A percentile compares a stretch with the other conserved stretches of the same genome.
These are phyloP conservation scores for Aspergillus arachidicola DNA, from an alignment of 2,329 filamentous ascomycete genomes.

Conservation along the genomic window DNA sequence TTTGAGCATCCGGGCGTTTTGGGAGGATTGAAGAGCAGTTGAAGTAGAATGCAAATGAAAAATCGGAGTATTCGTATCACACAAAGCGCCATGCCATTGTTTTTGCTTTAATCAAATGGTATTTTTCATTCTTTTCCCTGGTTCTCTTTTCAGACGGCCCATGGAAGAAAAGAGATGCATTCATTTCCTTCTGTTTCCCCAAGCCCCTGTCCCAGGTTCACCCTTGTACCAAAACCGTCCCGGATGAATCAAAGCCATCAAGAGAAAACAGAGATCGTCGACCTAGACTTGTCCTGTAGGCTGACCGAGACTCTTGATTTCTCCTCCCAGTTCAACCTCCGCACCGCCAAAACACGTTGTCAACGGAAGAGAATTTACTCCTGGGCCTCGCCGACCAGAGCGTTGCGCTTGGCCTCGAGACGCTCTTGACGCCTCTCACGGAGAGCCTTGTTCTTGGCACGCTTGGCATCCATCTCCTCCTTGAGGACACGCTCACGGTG, in stretches of 20 bases:
- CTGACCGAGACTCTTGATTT: constrained; percentile 32
- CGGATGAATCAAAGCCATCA: constrained; percentile 23
- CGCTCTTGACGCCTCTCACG: constrained; percentile 98
- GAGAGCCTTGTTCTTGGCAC: constrained; percentile 99
- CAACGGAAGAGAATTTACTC: constrained; percentile 42
- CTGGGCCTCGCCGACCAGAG: constrained; percentile 72
- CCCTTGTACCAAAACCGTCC: constrained; percentile 16
- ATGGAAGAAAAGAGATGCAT: constrained; percentile 6
- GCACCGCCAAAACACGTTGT: constrained; percentile 39
- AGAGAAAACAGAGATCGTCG: constrained; percentile 30
- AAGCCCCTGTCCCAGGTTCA: constrained; percentile 18
- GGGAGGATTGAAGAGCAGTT: constrained; percentile 6
- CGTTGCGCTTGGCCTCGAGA: constrained; percentile 85
- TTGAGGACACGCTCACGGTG: constrained; percentile 91
- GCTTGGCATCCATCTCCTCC: constrained; percentile 99
- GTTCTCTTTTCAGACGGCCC: constrained; percentile 16
- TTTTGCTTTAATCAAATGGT: constrained; percentile 27
- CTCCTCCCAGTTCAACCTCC: constrained; percentile 39
- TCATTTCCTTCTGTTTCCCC: constrained; percentile 10
- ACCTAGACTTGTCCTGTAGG: constrained; percentile 32
- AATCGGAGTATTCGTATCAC: constrained; percentile 26
- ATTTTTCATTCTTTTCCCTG: constrained; percentile 20
- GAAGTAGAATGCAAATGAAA: constrained; percentile 11
- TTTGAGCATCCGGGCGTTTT: neutral
- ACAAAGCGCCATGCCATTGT: constrained; percentile 32